Conservation (phyloP, 2,329 filamentous ascomycete species). For the Ophioceras dolichostomum region DNA sequence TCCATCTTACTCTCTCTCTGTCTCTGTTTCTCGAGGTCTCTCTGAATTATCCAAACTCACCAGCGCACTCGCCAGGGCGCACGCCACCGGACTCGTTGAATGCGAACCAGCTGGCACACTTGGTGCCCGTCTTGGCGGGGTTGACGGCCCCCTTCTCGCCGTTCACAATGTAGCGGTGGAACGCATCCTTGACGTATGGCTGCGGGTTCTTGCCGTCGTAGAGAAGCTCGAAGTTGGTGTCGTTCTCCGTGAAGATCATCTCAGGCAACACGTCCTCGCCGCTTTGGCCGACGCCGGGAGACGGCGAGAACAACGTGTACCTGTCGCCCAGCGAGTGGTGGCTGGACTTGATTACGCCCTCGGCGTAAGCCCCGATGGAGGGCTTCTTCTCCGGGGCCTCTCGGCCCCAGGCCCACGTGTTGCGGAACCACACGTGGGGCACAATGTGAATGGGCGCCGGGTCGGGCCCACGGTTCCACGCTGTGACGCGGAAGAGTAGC, state of each 20-base stretch:
- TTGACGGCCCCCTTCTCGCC: constrained; percentile 73
- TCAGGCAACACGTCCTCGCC: constrained; percentile 76
- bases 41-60: constrained; percentile 49
- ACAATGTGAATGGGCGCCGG: constrained; percentile 86
- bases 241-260: constrained; percentile 89
- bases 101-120: constrained; percentile 80
- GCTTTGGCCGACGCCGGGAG: constrained; percentile 67
- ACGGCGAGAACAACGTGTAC: constrained; percentile 77
- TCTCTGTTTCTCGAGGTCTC: too few relatives aligned
- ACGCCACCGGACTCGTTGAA: constrained; percentile 88
- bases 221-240: constrained; percentile 71
- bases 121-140: constrained; percentile 68
- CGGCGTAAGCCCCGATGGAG: constrained; percentile 52
- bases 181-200: constrained; percentile 87
- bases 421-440: constrained; percentile 93
- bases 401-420: constrained; percentile 92
- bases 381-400: constrained; percentile 69
- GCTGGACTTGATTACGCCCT: constrained; percentile 61
- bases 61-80: constrained; percentile 79
- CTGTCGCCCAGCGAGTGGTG: constrained; percentile 74
- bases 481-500: constrained; percentile 84
- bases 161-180: constrained; percentile 78
- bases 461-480: constrained; percentile 89
- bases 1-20: too few relatives aligned
- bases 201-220: constrained; percentile 70